These are phyloP conservation scores for Taxillus chinensis DNA, from an alignment of 164 flowering plant species.

Conservation along the genomic window DNA sequence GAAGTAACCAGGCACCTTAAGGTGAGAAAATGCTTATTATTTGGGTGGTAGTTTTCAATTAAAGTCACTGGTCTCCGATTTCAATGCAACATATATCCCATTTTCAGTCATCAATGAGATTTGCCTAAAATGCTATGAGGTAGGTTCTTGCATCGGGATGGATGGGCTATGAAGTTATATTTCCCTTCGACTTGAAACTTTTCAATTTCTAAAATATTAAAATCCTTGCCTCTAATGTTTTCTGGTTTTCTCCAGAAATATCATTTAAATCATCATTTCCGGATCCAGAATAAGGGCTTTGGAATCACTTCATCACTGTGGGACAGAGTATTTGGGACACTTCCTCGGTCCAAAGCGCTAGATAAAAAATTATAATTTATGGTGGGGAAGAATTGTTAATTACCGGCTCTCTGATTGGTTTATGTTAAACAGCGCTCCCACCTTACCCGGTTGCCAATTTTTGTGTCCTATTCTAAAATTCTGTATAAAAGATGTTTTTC, in stretches of 20 bases:
- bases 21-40: slow-evolving; percentile 29
- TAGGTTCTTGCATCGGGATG: too few relatives aligned
- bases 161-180: too few relatives aligned
- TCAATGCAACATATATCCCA: too few relatives aligned
- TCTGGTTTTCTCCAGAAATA: slow-evolving; percentile 44
- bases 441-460: background rate
- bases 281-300: slow-evolving; percentile 75
- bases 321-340: slow-evolving; percentile 84
- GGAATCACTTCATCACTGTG: slow-evolving; percentile 84
- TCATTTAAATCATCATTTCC: slow-evolving; percentile 92
- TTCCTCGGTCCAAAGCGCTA: slow-evolving; percentile 44
- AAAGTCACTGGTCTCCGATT: too few relatives aligned
- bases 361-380: slow-evolving; percentile 27
- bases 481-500: background rate
- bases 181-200: too few relatives aligned
- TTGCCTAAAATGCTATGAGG: too few relatives aligned
- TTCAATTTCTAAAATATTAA: too few relatives aligned
- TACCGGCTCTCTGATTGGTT: background rate
- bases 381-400: background rate
- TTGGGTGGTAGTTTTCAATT: too few relatives aligned
- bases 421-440: background rate
- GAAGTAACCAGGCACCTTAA: slow-evolving; percentile 48
- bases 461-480: background rate
- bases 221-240: background rate
- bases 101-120: too few relatives aligned